Evolutionary conservation across 2,329 filamentous ascomycete species (phyloP).

Genomic region (Fusarium pininemorale): DNA sequence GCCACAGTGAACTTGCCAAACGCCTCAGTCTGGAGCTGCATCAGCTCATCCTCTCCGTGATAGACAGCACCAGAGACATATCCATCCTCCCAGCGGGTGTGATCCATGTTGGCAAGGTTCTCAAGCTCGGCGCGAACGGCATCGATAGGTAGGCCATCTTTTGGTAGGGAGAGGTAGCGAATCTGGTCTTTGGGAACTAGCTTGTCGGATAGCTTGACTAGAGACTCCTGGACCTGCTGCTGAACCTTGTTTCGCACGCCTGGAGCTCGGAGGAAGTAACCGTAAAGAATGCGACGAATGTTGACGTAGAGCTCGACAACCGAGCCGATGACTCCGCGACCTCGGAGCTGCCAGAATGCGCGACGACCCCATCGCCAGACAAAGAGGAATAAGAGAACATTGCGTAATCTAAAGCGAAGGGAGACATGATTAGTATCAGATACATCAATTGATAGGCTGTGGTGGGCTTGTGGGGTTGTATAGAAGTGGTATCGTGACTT

Average conservation of each 20-base stretch:
- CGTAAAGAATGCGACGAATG: constrained; percentile 78
- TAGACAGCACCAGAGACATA: constrained; percentile 95
- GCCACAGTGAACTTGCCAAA: constrained; percentile 94
- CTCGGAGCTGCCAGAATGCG: constrained; percentile 83
- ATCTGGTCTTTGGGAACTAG: constrained; percentile 79
- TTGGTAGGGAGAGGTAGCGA: constrained; percentile 79
- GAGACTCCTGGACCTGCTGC: constrained; percentile 81
- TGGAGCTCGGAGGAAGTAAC: constrained; percentile 84
- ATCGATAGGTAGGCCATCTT: constrained; percentile 83
- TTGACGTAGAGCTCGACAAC: constrained; percentile 77
- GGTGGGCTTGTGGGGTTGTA: background rate
- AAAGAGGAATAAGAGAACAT: constrained; percentile 90
- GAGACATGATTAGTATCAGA: background rate
- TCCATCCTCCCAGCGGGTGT: constrained; percentile 97
- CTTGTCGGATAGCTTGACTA: constrained; percentile 84
- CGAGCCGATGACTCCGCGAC: constrained; percentile 86
- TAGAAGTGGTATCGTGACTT: constrained; percentile 49
- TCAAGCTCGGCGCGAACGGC: constrained; percentile 82
- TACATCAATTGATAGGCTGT: background rate
- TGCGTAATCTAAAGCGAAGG: constrained; percentile 70
- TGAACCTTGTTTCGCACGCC: constrained; percentile 88
- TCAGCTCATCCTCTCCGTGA: constrained; percentile 84
- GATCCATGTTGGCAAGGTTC: constrained; percentile 83
- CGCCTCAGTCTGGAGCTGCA: constrained; percentile 88
- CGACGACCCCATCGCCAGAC: constrained; percentile 83